phyloP scores from a whole-genome alignment of 805 yeast species.

The Nakazawaea wickerhamii region DNA sequence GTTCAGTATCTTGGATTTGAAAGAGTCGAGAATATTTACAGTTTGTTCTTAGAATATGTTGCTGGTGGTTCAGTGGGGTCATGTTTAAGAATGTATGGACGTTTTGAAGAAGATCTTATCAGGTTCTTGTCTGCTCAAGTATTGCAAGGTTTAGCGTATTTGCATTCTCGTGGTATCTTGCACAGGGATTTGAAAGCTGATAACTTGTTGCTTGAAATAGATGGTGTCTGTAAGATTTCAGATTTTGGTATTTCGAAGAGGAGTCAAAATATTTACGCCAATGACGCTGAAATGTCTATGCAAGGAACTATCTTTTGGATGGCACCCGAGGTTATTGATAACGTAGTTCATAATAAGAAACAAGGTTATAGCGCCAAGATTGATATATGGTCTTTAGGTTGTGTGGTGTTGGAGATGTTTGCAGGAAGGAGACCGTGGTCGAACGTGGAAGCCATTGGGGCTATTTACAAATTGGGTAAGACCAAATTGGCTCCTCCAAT shows the following conservation, averaged over 20 bases:
- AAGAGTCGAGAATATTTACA: conserved; percentile 64
- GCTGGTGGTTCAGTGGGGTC: conserved; percentile 97
- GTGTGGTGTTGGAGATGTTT: conserved; percentile 96
- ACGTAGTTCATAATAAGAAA: conserved; percentile 61
- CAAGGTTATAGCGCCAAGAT: conserved; percentile 97
- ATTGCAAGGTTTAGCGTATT: conserved; percentile 75
- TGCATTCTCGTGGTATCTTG: conserved; percentile 80
- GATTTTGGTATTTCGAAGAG: conserved; percentile 95
- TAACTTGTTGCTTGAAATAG: conserved; percentile 78
- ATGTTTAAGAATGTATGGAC: conserved; percentile 74
- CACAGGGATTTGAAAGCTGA: conserved; percentile 96
- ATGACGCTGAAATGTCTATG: conserved; percentile 94
- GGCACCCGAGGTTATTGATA: conserved; percentile 98
- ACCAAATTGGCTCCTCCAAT: conserved; percentile 92
- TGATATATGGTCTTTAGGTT: conserved; percentile 97
- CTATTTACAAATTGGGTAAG: conserved; percentile 83
- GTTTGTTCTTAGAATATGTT: conserved; percentile 88
- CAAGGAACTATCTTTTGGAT: conserved; percentile 99
- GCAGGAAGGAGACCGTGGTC: conserved; percentile 99
- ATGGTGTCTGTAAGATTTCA: conserved; percentile 91
- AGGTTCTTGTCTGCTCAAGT: conserved; percentile 74
- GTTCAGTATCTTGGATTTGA: conserved; percentile 97
- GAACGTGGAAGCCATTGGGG: conserved; percentile 89
- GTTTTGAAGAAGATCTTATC: conserved; percentile 75
- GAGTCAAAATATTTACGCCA: conserved; percentile 78